phyloP scores from a whole-genome alignment of 2,329 filamentous ascomycete species.

The Sporothrix schenckii region DNA sequence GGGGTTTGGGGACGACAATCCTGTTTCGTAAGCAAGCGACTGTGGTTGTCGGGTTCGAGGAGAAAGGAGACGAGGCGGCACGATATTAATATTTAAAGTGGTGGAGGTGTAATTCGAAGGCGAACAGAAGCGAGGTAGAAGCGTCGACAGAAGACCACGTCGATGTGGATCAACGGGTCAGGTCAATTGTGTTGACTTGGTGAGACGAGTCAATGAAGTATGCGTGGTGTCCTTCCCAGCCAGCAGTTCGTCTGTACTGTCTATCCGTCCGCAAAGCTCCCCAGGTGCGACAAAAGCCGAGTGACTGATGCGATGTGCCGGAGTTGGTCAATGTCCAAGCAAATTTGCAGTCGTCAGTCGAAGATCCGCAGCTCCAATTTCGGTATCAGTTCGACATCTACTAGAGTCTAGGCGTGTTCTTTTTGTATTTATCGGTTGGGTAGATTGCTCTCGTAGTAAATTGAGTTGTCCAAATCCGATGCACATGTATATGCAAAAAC shows the following conservation, averaged over 20 bases:
- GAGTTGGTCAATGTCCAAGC: not conserved
- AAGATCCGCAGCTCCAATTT: too few species aligned
- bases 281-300: too few species aligned
- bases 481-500: not conserved
- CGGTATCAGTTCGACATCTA: not conserved
- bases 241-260: slow-evolving; percentile 1
- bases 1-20: not conserved
- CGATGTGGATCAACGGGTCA: not conserved
- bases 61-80: not conserved
- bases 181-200: not conserved
- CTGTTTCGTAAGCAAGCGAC: slow-evolving; percentile 17
- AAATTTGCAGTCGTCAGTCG: too few species aligned
- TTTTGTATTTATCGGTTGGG: too few species aligned
- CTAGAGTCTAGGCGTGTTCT: not conserved
- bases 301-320: not conserved
- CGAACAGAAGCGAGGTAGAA: not conserved
- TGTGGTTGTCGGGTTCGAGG: slow-evolving; percentile 17
- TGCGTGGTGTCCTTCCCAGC: not conserved
- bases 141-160: not conserved
- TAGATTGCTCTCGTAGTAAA: not conserved
- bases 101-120: not conserved
- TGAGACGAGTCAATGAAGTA: not conserved
- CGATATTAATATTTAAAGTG: slow-evolving; percentile 7
- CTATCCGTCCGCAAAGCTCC: not conserved
- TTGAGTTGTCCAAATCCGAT: not conserved